These are phyloP conservation scores for Fusarium brachygibbosum DNA, from an alignment of 2,329 filamentous ascomycete genomes.

Conservation along the genomic window DNA sequence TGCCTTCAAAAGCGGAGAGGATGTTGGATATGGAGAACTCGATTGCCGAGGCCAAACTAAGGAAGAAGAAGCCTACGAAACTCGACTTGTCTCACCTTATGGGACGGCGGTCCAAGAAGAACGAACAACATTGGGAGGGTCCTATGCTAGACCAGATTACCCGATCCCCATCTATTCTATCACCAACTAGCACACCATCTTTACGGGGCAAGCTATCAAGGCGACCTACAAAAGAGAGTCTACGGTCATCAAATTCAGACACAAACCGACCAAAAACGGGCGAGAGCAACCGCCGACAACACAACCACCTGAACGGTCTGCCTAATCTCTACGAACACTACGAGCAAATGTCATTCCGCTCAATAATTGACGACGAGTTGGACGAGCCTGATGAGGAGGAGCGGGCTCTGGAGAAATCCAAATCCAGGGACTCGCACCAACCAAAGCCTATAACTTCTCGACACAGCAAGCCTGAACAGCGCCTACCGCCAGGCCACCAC, in stretches of 20 bases:
- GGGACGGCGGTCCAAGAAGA: constrained; percentile 51
- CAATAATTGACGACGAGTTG: constrained; percentile 53
- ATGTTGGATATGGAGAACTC: constrained; percentile 62
- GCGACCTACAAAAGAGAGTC: constrained; percentile 55
- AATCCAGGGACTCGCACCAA: constrained; percentile 28
- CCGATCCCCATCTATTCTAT: constrained; percentile 60
- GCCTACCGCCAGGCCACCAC: constrained; percentile 31
- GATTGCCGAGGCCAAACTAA: constrained; percentile 43
- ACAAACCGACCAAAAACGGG: constrained; percentile 44
- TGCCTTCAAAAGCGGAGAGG: constrained; percentile 62
- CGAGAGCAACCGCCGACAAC: constrained; percentile 45
- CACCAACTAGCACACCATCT: constrained; percentile 52
- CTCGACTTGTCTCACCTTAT: constrained; percentile 64
- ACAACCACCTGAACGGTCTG: constrained; percentile 56
- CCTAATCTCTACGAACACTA: constrained; percentile 70
- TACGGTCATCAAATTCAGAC: constrained; percentile 46
- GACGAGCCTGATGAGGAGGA: constrained; percentile 29
- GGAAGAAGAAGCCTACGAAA: constrained; percentile 61
- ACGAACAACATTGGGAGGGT: constrained; percentile 52
- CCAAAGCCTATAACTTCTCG: constrained; percentile 19
- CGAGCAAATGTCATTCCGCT: constrained; percentile 67
- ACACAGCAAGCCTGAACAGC: constrained; percentile 33
- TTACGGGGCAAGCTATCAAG: constrained; percentile 52
- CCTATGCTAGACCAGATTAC: constrained; percentile 55
- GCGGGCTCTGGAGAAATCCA: constrained; percentile 25